Evolutionary conservation across 177 flowering plant genomes (phyloP), one percentile per base, ranked within the genome.

Genomic region (Vitis hybrid): DNA sequence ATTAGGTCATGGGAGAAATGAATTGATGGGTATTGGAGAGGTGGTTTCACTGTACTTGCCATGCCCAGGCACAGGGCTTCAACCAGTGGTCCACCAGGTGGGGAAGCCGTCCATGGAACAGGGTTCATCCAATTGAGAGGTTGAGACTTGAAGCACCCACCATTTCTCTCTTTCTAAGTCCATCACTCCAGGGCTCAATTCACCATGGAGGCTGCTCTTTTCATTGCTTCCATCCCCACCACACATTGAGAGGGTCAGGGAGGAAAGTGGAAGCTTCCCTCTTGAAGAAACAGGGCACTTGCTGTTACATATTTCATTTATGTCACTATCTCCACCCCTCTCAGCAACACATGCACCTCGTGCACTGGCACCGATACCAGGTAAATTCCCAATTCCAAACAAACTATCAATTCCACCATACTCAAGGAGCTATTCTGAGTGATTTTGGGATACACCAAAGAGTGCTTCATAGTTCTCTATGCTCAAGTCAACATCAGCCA

Each of bases 51-150:
- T 11, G 58, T 60, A 20, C 68, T 66, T 1, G 80, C 55, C 15
- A 64, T 73, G 45, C 86, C 86, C 5, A 86, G 84, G 66, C 86
- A 83, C 71, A 91, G 60, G 2, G 85, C 97, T 74, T 91, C 97
- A 7, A 88, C 97, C 67, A 91, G 76, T 5, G 97, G 97, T 26
- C 97, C 92, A 26, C 97, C 96, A 1, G 86, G 89, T 9, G 89
- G 61, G 2, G 89, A 82, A 39, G 76, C 64, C 64, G 78, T 74
- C 85, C 89, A 84, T 3, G 85, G 77, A 61, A 64, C 77, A 2
- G 75, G 72, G 68, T 65, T 77, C 82, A 83, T 75, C 88, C 89
- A 83, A 70, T 72, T 84, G 15, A 74, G 48, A 19, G 81, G 70
- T 52, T 75, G 83, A 9, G 78, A 58, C 51, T 78, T 82, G 55